phyloP scores from a whole-genome alignment of 2,329 filamentous ascomycete species.

The Ophiostoma ulmi region DNA sequence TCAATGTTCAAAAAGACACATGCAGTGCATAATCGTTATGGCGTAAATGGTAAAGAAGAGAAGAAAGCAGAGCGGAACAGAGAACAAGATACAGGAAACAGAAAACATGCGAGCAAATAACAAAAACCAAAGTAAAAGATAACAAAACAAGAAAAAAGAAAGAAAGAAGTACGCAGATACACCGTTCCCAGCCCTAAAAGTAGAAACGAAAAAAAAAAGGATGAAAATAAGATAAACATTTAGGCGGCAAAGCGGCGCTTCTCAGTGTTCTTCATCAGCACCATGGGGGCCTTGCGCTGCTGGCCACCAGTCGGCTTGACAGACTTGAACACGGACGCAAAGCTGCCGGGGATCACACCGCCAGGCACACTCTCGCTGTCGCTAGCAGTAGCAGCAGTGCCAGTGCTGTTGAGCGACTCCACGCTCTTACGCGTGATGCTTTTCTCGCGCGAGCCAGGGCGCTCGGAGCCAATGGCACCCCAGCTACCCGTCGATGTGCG shows the following conservation, averaged over 20 bases:
- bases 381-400: constrained; percentile 29
- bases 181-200: not conserved
- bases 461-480: constrained; percentile 82
- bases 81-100: not conserved
- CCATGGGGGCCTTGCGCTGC: constrained; percentile 76
- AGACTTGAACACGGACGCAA: constrained; percentile 62
- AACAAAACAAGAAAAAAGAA: constrained; percentile 3
- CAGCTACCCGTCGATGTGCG: constrained; percentile 67
- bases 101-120: not conserved
- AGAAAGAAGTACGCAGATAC: not conserved
- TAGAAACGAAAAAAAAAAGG: not conserved
- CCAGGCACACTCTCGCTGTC: constrained; percentile 36
- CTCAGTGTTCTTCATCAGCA: constrained; percentile 82
- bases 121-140: not conserved
- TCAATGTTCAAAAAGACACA: constrained; percentile 9
- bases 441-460: constrained; percentile 67
- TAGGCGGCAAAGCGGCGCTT: constrained; percentile 57
- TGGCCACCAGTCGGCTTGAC: constrained; percentile 49
- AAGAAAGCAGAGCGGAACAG: not conserved
- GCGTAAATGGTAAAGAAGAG: constrained; percentile 11
- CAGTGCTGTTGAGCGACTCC: constrained; percentile 58
- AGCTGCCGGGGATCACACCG: constrained; percentile 55
- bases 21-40: constrained; percentile 17
- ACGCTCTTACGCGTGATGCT: constrained; percentile 46
- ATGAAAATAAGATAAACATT: not conserved